phyloP scores from a whole-genome alignment of 2,329 filamentous ascomycete species.

The Calonectria henricotiae region DNA sequence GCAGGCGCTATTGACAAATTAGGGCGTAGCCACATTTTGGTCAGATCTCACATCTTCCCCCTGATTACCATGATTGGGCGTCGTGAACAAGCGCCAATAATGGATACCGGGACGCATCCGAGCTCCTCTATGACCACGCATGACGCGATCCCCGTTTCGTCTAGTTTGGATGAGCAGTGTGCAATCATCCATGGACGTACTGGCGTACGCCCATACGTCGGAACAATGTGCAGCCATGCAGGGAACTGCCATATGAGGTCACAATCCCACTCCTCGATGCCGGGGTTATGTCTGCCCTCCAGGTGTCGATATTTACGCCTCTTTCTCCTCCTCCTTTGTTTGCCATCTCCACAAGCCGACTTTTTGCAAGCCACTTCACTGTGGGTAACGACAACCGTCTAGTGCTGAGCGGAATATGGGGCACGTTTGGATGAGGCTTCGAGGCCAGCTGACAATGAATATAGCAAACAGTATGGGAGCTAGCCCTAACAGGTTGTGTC shows the following conservation, averaged over 20 bases:
- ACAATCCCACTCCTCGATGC: not conserved
- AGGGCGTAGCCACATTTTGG: not conserved
- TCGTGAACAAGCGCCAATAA: not conserved
- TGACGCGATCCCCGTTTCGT: not conserved
- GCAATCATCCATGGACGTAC: not conserved
- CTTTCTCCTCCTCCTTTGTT: not conserved
- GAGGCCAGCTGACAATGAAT: constrained; percentile 6
- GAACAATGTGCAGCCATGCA: not conserved
- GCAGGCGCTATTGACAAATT: constrained; percentile 19
- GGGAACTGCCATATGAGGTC: not conserved
- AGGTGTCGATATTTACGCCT: not conserved
- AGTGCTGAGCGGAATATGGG: constrained; percentile 3
- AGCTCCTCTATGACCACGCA: not conserved
- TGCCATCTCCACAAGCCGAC: not conserved
- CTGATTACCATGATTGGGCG: not conserved
- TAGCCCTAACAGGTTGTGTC: not conserved
- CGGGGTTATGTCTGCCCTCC: not conserved
- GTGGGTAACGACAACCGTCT: not conserved
- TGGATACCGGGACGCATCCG: not conserved
- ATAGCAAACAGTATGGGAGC: not conserved
- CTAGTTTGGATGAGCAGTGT: not conserved
- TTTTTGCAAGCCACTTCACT: not conserved
- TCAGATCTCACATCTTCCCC: constrained; percentile 10
- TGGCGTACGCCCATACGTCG: not conserved
- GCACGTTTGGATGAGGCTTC: not conserved